Base-by-base conservation (phyloP, 108 stramenopile genomes). In the Skeletonema grethae region DNA sequence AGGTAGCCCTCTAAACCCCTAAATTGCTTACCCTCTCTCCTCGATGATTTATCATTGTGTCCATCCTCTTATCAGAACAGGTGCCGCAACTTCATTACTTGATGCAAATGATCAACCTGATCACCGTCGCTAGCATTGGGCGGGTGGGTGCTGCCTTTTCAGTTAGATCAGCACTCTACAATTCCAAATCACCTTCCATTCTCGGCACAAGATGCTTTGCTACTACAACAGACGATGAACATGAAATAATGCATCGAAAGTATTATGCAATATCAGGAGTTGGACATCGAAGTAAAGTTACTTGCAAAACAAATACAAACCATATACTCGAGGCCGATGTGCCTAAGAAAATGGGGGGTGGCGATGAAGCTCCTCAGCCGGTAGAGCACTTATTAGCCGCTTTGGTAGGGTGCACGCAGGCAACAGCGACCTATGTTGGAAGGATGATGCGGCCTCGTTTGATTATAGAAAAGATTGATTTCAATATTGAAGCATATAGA, bases 371-470 rank as follows among this genome's bases (percentile, higher is more conserved):
- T 10, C 88, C 91, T 2, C 91, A 95, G 75, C 94, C 94, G 1
- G 89, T 95, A 16, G 90, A 95, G 68, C 69, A 70, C 18, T 72
- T 95, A 16, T 61, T 95, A 12, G 87, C 89, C 22, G 78, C 94
- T 11, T 74, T 87, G 64, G 68, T 88, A 39, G 94, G 94, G 7
- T 95, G 94, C 73, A 89, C 89, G 5, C 88, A 90, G 55, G 91
- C 90, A 8, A 95, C 94, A 5, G 88, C 90, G n/a, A 12, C 88
- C 0, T 95, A 81, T 80, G 90, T 92, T 20, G 88, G 88, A 34
- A 80, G 90, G 8, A 76, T 79, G 36, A 84, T 91, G 88, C 56
- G 31, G 35, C 87, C 81, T 8, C 75, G 89, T 5, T 13, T 90
- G 12, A 7, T 77, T 1, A 79, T 91, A 58, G 87, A 86, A 29